Percentiles rank a stretch among this genome's conserved stretches.
Conservation (phyloP, 768 basidiomycete species). For the Rubroboletus satanas region DNA sequence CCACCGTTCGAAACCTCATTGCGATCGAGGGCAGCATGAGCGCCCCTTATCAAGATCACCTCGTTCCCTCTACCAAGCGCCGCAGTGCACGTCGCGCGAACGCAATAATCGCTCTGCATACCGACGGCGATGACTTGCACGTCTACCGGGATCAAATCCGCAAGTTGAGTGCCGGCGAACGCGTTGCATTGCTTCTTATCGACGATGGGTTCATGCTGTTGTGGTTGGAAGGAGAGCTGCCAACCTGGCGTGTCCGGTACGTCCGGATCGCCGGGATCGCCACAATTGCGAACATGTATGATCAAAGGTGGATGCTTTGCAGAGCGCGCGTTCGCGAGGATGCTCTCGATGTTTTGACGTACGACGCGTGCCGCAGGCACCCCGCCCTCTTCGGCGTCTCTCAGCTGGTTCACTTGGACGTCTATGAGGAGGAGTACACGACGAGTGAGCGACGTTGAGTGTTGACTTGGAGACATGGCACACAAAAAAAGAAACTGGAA, state of each 20-base stretch:
- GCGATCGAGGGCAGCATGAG: conserved; percentile 67
- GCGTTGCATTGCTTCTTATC: conserved; percentile 73
- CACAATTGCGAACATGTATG: conserved; percentile 65
- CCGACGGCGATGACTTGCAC: conserved; percentile 66
- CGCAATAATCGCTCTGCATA: conserved; percentile 63
- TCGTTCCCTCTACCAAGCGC: conserved; percentile 63
- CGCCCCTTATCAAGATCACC: conserved; percentile 58
- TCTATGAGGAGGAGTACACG: conserved; percentile 60
- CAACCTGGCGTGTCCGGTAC: conserved; percentile 54
- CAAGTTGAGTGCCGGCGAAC: conserved; percentile 56
- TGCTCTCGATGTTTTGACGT: conserved; percentile 43
- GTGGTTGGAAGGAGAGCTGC: conserved; percentile 55
- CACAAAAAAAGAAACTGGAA: background rate
- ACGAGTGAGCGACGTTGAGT: conserved; percentile 15
- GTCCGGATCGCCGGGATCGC: conserved; percentile 59
- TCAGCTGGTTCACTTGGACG: conserved; percentile 50
- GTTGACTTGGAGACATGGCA: conserved; percentile 23
- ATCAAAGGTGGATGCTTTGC: conserved; percentile 50
- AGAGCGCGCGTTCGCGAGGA: conserved; percentile 50
- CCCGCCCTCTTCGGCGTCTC: conserved; percentile 45
- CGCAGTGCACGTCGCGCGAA: conserved; percentile 53
- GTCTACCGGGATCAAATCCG: conserved; percentile 43
- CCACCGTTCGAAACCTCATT: conserved; percentile 59
- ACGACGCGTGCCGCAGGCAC: conserved; percentile 46
- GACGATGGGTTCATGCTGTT: conserved; percentile 48